Evolutionary conservation across 1,139 yeast species (phyloP), one percentile per base, ranked within the genome.

Genomic region (Nakaseomyces bracarensis): DNA sequence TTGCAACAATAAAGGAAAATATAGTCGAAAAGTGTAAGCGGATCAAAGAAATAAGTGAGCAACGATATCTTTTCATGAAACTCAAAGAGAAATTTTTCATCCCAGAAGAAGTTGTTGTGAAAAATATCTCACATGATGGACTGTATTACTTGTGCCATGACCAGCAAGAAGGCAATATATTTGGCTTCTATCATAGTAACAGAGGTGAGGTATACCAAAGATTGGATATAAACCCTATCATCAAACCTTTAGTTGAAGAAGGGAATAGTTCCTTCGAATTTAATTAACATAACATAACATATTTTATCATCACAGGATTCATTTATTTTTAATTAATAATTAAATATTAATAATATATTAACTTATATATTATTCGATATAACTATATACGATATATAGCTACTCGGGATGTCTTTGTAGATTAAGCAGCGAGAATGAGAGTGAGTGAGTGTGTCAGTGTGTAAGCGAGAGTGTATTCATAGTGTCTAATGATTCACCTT

Each of bases 41-140:
- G 15, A 33, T 22, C 11, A 33, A 21, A n/a, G 36, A 21, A 5
- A 20, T 22, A 10, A 33, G 27, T 16, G n/a, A 36, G 16, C 30
- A 71, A 49, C 69, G 74, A 43, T 76, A 70, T 54, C 65, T 87
- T 6, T 89, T 79, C 60, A 89, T 89, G 96, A 71, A 96, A 51
- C 89, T 96, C 96, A 89, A 89, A 62, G 97, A 89, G 60, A 77
- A 79, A 55, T 86, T 85, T 56, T 66, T 87, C 47, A 78, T 84
- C 10, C 95, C 95, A 0, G 95, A 87, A 62, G 78, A 87, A 36
- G 22, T 16, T 18, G 34, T 16, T 6, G 4, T 30, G 3, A 16
- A 30, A 4, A 26, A 22, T 9, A 68, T 80, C 13, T 75, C 72
- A 49, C 74, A 69, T 46, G 96, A 87, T 38, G 97, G 97, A 0